A percentile compares a stretch with the other conserved stretches of the same genome.
phyloP scores from a whole-genome alignment of 768 basidiomycete species.

The Termitomyces eurrhizus region DNA sequence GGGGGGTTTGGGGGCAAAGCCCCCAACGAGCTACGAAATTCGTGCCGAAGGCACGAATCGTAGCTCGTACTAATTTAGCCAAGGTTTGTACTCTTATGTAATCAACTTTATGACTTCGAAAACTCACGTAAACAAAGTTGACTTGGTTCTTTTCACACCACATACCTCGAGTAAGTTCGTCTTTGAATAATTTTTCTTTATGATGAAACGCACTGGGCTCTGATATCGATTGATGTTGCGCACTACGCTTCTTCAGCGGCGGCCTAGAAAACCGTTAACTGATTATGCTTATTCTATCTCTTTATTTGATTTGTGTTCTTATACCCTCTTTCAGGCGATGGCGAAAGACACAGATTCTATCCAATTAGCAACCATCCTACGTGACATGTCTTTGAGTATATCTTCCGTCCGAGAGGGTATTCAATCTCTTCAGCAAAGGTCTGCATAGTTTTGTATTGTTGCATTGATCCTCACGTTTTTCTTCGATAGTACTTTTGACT shows the following conservation, averaged over 20 bases:
- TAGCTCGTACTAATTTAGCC: no score
- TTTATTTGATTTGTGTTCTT: not conserved
- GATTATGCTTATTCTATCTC: not conserved
- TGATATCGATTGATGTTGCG: conserved; percentile 29
- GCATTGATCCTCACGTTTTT: conserved; percentile 8
- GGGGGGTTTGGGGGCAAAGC: no score
- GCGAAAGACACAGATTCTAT: not conserved
- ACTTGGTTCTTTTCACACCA: not conserved
- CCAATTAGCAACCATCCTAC: conserved; percentile 20
- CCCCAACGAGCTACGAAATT: no score
- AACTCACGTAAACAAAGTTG: not conserved
- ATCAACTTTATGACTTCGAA: not conserved
- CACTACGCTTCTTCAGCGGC: conserved; percentile 29
- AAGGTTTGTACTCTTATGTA: not conserved
- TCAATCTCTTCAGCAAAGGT: conserved; percentile 40
- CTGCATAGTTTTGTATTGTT: conserved; percentile 37
- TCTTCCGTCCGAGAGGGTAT: conserved; percentile 55
- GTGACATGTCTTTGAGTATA: conserved; percentile 63
- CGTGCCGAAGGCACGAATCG: no score
- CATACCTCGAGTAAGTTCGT: conserved; percentile 5
- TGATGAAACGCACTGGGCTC: conserved; percentile 65
- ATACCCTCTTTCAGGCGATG: conserved; percentile 4
- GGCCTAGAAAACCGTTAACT: conserved; percentile 30
- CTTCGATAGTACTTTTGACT: conserved; percentile 35
- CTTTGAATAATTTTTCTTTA: not conserved